These are phyloP conservation scores for Xylaria nigripes DNA, from an alignment of 495 filamentous ascomycete species.

Conservation along the genomic window DNA sequence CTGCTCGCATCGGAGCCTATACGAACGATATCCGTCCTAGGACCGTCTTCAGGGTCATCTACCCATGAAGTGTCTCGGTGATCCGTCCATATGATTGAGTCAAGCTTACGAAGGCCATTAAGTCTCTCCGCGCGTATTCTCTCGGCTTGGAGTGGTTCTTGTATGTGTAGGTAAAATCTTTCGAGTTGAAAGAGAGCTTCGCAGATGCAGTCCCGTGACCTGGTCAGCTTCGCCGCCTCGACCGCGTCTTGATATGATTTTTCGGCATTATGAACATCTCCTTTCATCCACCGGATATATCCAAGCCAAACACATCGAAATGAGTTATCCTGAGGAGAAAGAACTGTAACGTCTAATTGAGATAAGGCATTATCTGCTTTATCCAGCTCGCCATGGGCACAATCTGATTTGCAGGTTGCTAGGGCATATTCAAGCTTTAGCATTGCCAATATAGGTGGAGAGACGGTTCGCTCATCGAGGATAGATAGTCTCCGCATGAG, in stretches of 20 bases:
- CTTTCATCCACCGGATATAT: slow-evolving; percentile 21
- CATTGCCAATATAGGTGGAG: slow-evolving; percentile 15
- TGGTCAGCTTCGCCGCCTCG: slow-evolving; percentile 19
- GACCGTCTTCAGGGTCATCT: background rate
- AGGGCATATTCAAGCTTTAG: slow-evolving; percentile 24
- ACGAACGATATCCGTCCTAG: slow-evolving; percentile 16
- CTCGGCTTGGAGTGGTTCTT: slow-evolving; percentile 19
- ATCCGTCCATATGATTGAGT: slow-evolving; percentile 20
- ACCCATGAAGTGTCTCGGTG: slow-evolving; percentile 4
- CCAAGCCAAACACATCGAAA: slow-evolving; percentile 27
- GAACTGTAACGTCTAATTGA: slow-evolving; percentile 10
- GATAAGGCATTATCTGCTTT: slow-evolving; percentile 22
- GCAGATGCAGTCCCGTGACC: slow-evolving; percentile 23
- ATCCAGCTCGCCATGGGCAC: slow-evolving; percentile 14
- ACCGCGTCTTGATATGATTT: slow-evolving; percentile 19
- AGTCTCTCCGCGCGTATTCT: slow-evolving; percentile 20
- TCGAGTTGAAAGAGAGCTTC: slow-evolving; percentile 27
- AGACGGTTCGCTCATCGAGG: slow-evolving; percentile 5
- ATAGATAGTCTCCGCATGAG: slow-evolving; percentile 14
- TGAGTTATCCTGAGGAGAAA: slow-evolving; percentile 20
- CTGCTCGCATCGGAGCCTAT: slow-evolving; percentile 20
- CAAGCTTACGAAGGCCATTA: slow-evolving; percentile 15
- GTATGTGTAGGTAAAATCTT: slow-evolving; percentile 20
- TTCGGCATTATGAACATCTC: slow-evolving; percentile 16
- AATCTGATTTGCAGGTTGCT: slow-evolving; percentile 22